Base-by-base conservation (phyloP, 805 yeast genomes). In the Schizosaccharomyces osmophilus region DNA sequence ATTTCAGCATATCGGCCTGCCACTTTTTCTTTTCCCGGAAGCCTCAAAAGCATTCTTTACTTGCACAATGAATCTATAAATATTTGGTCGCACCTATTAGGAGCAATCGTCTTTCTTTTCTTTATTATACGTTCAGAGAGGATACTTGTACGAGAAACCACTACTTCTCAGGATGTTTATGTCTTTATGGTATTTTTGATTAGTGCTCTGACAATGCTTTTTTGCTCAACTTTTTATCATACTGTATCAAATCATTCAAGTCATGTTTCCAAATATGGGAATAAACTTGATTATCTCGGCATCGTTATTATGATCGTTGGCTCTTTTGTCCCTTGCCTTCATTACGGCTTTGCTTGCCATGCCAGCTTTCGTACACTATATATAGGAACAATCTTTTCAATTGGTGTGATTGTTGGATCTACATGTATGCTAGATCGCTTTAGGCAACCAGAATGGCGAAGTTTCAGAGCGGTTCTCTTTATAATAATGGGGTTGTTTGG, bases 401-500 rank as follows among this genome's bases (percentile, higher is more conserved):
- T 87, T 17, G 96, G 94, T 0, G 48, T 72, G 0, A 70, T 78
- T 1, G 87, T 95, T 66, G 77, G 84, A 0, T 67, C 76, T 0
- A 75, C 85, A 42, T 84, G 93, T 0, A 71, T 87, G 63, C 75
- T 79, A 62, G 82, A 83, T 4, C 76, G 75, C 63, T 88, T 89
- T 68, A 75, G 87, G n/a, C 71, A 83, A 4, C 78, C 84, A 4
- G 77, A 74, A 39, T 87, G 86, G 82, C 77, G 95, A 45, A 82
- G 89, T 1, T 78, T 79, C 62, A 74, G 97, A 61, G 90, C 96
- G 0, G 64, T 77, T 0, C 80, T 88, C 80, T 88, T 88, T 71
- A 82, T 88, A 8, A 66, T 78, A 1, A 88, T 89, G 72, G 96
- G 96, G 0, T 73, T 87, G 24, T 80, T 87, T 0, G 90, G 93